Conservation (phyloP, 176 grass and related monocot species). For the Poa annua region DNA sequence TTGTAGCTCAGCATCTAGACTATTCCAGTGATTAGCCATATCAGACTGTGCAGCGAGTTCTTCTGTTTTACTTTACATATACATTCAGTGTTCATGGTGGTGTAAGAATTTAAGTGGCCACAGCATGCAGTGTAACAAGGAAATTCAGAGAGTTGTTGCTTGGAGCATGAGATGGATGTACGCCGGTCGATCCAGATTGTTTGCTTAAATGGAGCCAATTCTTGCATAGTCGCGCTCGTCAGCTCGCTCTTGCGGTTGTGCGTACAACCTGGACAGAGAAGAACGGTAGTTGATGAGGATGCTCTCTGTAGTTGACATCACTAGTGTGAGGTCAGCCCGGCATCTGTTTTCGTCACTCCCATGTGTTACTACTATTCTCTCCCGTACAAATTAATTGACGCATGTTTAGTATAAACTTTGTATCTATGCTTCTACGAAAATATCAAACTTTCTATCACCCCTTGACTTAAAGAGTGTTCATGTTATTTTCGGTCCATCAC, state of each 20-base stretch:
- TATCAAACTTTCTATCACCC: no score
- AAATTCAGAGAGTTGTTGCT: neutral
- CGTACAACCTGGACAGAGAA: neutral
- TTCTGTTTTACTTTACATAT: neutral
- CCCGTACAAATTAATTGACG: no score
- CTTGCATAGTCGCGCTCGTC: neutral
- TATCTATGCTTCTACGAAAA: no score
- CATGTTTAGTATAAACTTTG: no score
- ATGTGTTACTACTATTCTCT: neutral
- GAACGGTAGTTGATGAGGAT: slow-evolving; percentile 5
- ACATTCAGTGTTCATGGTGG: neutral
- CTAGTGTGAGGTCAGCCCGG: slow-evolving; percentile 19
- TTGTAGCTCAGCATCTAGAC: slow-evolving; percentile 26
- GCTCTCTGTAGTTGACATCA: slow-evolving; percentile 34
- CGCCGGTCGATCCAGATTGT: neutral
- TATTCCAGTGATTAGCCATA: neutral
- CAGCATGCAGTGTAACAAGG: neutral
- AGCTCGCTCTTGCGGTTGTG: neutral
- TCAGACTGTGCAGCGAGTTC: neutral
- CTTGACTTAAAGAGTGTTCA: no score
- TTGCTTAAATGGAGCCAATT: neutral
- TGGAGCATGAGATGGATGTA: no score
- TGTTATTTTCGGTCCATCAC: no score
- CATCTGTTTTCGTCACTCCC: neutral
- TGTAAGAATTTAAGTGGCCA: neutral